Evolutionary conservation across 179 eudicot genomes (phyloP).

Genomic region (Amaranthus tricolor): DNA sequence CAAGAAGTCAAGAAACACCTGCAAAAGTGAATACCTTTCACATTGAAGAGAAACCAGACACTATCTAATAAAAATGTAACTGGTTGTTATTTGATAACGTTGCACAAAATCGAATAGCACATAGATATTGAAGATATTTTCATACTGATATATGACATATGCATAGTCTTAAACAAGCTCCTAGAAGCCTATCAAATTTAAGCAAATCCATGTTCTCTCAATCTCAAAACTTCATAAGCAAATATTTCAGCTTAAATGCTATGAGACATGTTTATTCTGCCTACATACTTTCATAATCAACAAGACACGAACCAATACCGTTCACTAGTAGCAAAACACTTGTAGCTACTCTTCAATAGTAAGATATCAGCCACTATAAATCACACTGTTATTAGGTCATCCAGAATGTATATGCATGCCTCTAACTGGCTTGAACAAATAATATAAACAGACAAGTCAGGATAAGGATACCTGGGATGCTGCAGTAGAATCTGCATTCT

Average conservation of each 20-base stretch:
- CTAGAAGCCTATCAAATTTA: not conserved
- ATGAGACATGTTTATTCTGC: not conserved
- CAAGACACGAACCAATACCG: not conserved
- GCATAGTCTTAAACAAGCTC: too few species aligned
- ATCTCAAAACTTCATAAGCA: not conserved
- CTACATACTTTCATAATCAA: too few species aligned
- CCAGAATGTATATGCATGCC: not conserved
- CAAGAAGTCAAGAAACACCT: not conserved
- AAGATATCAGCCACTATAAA: not conserved
- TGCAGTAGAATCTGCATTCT: conserved; percentile 74
- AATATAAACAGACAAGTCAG: not conserved
- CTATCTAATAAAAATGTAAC: not conserved
- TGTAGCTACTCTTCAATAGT: not conserved
- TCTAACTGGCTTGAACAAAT: not conserved
- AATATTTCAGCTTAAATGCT: too few species aligned
- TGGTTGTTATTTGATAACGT: too few species aligned
- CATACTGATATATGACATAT: not conserved
- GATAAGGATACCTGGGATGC: conserved; percentile 58
- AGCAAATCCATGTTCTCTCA: not conserved
- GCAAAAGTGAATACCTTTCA: not conserved
- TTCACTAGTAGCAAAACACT: not conserved
- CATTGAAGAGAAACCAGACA: not conserved
- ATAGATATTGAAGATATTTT: not conserved
- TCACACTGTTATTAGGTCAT: not conserved
- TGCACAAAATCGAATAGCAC: too few species aligned